Conservation (phyloP, 352 stramenopile species). For the Phytophthora niederhauseri region DNA sequence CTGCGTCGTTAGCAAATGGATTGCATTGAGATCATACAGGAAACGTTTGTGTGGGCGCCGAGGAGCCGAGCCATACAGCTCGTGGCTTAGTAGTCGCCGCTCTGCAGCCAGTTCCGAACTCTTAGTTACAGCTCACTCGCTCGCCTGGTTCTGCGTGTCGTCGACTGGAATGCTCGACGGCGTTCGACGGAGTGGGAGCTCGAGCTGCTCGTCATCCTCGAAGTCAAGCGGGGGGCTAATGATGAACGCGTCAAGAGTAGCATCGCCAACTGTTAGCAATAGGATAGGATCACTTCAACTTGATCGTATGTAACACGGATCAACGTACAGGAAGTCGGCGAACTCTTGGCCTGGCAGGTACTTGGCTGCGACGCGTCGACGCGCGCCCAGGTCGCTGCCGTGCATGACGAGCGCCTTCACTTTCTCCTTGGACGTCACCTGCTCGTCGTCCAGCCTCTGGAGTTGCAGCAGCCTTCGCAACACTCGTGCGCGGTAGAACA, state of each 20-base stretch:
- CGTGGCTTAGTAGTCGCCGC: background rate
- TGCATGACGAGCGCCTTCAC: slow-evolving; percentile 81
- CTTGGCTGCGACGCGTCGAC: slow-evolving; percentile 61
- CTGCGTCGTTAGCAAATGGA: slow-evolving; percentile 3
- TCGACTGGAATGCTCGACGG: background rate
- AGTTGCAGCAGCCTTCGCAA: slow-evolving; percentile 67
- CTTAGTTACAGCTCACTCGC: slow-evolving; percentile 8
- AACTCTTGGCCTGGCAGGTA: slow-evolving; percentile 64
- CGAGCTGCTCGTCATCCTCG: slow-evolving; percentile 48
- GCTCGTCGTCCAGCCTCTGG: slow-evolving; percentile 52
- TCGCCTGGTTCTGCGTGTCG: slow-evolving; percentile 1
- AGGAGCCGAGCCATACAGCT: background rate
- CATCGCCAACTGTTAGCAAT: slow-evolving; percentile 6
- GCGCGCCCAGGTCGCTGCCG: slow-evolving; percentile 61
- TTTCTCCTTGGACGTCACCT: slow-evolving; percentile 71
- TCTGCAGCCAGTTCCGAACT: slow-evolving; percentile 10
- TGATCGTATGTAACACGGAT: background rate
- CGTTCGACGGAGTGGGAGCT: slow-evolving; percentile 23
- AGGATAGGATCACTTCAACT: slow-evolving; percentile 2
- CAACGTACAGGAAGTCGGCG: slow-evolving; percentile 67
- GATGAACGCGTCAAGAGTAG: background rate
- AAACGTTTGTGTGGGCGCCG: slow-evolving; percentile 3
- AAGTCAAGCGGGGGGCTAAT: slow-evolving; percentile 59
- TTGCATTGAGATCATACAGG: slow-evolving; percentile 4
- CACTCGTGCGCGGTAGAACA: slow-evolving; percentile 70